Percentiles rank a stretch among this genome's conserved stretches.
These are phyloP conservation scores for Pleurotus eryngii DNA, from an alignment of 768 basidiomycete species.

Conservation along the genomic window DNA sequence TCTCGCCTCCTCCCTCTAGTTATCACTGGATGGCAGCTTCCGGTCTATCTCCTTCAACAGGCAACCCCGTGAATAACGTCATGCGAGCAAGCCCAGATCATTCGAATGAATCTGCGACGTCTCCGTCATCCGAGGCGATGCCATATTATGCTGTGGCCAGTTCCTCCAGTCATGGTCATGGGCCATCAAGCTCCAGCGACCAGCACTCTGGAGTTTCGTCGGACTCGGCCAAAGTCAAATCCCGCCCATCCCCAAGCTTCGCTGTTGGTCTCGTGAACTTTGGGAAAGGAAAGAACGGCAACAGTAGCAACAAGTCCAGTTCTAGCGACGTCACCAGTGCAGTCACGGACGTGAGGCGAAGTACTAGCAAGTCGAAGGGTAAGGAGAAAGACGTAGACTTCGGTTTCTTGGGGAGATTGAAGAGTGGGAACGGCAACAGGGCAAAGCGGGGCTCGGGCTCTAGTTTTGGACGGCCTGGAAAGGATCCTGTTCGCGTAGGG, in stretches of 20 bases:
- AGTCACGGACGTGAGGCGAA: not conserved
- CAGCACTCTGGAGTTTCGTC: not conserved
- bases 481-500: not conserved
- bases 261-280: not conserved
- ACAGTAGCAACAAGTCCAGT: not conserved
- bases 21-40: slow-evolving; percentile 1
- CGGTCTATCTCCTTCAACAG: no score
- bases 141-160: not conserved
- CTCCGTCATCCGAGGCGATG: not conserved
- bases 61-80: no score
- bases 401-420: slow-evolving; percentile 2
- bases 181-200: not conserved
- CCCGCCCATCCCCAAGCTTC: not conserved
- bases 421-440: not conserved
- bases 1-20: not conserved
- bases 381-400: not conserved
- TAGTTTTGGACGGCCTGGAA: not conserved
- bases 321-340: not conserved
- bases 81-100: not conserved
- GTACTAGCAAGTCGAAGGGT: not conserved
- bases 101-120: not conserved
- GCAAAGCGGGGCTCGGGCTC: not conserved
- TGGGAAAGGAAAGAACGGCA: not conserved
- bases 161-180: not conserved
- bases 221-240: not conserved